These are phyloP conservation scores for Neostapfia colusana DNA, from an alignment of 176 grass and related monocot species.

Conservation along the genomic window DNA sequence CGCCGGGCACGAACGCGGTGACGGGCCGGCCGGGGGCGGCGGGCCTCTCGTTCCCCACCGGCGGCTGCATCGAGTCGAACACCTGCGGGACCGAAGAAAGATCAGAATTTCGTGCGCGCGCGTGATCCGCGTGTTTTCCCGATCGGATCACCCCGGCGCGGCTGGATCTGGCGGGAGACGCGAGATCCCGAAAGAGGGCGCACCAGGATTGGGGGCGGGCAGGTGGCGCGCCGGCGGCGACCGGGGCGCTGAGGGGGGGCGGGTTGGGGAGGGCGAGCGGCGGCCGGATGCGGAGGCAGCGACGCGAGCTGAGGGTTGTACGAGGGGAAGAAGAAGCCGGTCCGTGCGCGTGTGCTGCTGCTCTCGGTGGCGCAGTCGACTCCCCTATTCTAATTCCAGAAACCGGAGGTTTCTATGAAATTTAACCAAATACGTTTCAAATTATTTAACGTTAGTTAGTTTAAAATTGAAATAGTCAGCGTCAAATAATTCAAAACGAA, in stretches of 20 bases:
- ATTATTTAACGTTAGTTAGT: too few relatives aligned
- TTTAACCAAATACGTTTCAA: not conserved
- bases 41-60: constrained; percentile 54
- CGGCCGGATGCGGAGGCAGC: not conserved
- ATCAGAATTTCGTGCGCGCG: not conserved
- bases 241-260: constrained; percentile 1
- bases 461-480: too few relatives aligned
- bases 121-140: constrained; percentile 34
- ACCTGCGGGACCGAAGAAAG: constrained; percentile 30
- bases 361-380: not conserved
- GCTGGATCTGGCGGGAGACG: constrained; percentile 35
- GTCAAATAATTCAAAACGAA: too few relatives aligned
- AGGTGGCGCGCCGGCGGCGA: constrained; percentile 35
- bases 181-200: not conserved
- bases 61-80: constrained; percentile 50
- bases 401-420: not conserved
- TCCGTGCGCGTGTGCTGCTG: not conserved
- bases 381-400: not conserved
- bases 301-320: constrained; percentile 23
- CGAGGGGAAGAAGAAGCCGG: not conserved
- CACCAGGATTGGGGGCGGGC: constrained; percentile 34
- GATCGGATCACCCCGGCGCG: constrained; percentile 39
- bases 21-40: constrained; percentile 42
- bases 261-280: not conserved
- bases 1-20: constrained; percentile 38